Base-by-base conservation (phyloP, 2,329 filamentous ascomycete genomes). In the Bimuria novae-zelandiae region DNA sequence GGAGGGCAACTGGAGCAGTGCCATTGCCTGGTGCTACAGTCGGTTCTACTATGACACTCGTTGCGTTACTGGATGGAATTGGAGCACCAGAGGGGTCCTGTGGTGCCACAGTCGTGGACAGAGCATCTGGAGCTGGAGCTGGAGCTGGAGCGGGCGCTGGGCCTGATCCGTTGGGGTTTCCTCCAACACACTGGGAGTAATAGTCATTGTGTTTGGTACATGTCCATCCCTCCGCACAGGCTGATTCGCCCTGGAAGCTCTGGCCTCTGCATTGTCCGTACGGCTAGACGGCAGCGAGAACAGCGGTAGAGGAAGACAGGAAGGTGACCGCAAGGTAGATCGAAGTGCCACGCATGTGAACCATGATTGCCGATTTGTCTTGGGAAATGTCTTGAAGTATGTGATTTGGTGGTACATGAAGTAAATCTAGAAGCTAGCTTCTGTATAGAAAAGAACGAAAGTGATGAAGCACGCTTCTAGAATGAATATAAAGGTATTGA, bases 141-240 rank as follows among this genome's bases (percentile, higher is more conserved):
- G n/a, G n/a, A n/a, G n/a, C n/a, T n/a, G n/a, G n/a, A n/a, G n/a
- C n/a, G 11, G 44, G 8, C 12, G 46, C 51, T 16, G 37, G 25
- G n/a, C n/a, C n/a, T n/a, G n/a, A n/a, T n/a, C n/a, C n/a, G n/a
- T n/a, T n/a, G n/a, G n/a, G n/a, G n/a, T n/a, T n/a, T n/a, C n/a
- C n/a, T n/a, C n/a, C n/a, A n/a, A 68, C 37, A 56, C 79, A 80
- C 68, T 80, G 78, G 35, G 63, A 75, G 68, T 80, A 80, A 61
- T 74, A 80, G 2, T 70, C 64, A 66, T 79, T 80, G 36, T 51
- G 59, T 14, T 66, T 61, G 36, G 67, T 68, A 65, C 78, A 80
- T 6, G 63, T 59, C 48, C 57, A 65, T 11, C 77, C 78, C n/a
- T 64, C 46, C 2, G 68, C 66, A 49, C 78, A 80, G 17, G 62